Percentiles rank a stretch among this genome's conserved stretches.
Evolutionary conservation across 2,329 filamentous ascomycete genomes (phyloP).

Genomic region (Sarocladium oryzae): DNA sequence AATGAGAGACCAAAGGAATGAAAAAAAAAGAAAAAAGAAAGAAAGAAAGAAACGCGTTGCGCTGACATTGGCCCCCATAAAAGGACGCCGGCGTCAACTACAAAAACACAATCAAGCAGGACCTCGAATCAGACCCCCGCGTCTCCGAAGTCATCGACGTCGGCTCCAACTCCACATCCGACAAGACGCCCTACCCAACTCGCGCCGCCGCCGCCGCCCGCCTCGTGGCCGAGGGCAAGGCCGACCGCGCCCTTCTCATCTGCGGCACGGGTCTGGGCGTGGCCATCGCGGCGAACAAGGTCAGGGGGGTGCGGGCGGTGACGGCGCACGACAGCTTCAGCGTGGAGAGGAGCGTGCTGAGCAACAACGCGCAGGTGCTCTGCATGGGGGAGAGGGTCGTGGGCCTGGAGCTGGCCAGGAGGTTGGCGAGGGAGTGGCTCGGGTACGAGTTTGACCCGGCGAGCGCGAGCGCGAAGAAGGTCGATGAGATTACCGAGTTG

Average conservation of each 20-base stretch:
- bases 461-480: slow-evolving; percentile 38
- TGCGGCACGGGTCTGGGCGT: slow-evolving; percentile 85
- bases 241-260: slow-evolving; percentile 73
- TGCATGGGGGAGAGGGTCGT: slow-evolving; percentile 83
- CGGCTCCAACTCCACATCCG: slow-evolving; percentile 56
- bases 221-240: slow-evolving; percentile 55
- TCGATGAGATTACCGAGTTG: slow-evolving; percentile 34
- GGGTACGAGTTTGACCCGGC: slow-evolving; percentile 71
- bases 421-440: slow-evolving; percentile 75
- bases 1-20: too few species aligned
- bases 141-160: slow-evolving; percentile 68
- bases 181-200: slow-evolving; percentile 79
- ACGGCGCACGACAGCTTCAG: slow-evolving; percentile 83
- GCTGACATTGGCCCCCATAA: too few species aligned
- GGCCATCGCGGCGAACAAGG: slow-evolving; percentile 84
- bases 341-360: slow-evolving; percentile 72
- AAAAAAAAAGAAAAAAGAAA: too few species aligned
- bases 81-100: slow-evolving; percentile 69
- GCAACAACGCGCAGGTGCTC: slow-evolving; percentile 81
- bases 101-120: slow-evolving; percentile 70
- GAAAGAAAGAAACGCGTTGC: too few species aligned
- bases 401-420: slow-evolving; percentile 70
- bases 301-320: slow-evolving; percentile 77
- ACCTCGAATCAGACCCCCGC: slow-evolving; percentile 60
- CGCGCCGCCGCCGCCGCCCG: slow-evolving; percentile 66